These are phyloP conservation scores for Boletus fagicola DNA, from an alignment of 768 basidiomycete genomes.

Conservation along the genomic window DNA sequence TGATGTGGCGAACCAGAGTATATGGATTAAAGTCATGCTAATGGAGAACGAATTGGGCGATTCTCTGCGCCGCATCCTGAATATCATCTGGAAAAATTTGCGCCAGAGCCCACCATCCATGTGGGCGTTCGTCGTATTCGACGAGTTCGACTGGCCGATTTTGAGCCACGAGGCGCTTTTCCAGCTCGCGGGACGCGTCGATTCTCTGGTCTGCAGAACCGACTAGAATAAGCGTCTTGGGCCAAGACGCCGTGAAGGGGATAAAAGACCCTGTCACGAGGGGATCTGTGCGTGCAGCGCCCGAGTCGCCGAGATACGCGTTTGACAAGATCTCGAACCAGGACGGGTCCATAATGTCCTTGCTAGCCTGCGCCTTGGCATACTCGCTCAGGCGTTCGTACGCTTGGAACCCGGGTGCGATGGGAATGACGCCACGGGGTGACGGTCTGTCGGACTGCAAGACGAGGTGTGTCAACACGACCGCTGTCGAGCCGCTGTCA, in stretches of 20 bases:
- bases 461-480: constrained; percentile 32
- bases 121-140: constrained; percentile 25
- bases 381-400: not conserved
- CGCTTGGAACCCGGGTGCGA: constrained; percentile 42
- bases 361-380: not conserved
- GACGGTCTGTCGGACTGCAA: constrained; percentile 52
- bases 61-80: constrained; percentile 12
- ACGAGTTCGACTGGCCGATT: constrained; percentile 19
- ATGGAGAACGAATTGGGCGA: constrained; percentile 8
- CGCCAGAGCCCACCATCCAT: constrained; percentile 23
- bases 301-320: constrained; percentile 15
- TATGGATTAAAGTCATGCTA: not conserved
- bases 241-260: constrained; percentile 20
- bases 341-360: not conserved
- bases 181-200: constrained; percentile 12
- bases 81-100: constrained; percentile 16
- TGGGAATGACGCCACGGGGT: constrained; percentile 53
- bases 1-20: not conserved
- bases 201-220: constrained; percentile 17
- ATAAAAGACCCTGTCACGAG: constrained; percentile 17
- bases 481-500: constrained; percentile 7
- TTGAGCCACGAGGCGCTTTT: not conserved
- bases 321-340: not conserved
- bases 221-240: constrained; percentile 22
- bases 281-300: constrained; percentile 12